Base-by-base conservation (phyloP, 208 protist genomes). In the Trypanosoma cruzi region DNA sequence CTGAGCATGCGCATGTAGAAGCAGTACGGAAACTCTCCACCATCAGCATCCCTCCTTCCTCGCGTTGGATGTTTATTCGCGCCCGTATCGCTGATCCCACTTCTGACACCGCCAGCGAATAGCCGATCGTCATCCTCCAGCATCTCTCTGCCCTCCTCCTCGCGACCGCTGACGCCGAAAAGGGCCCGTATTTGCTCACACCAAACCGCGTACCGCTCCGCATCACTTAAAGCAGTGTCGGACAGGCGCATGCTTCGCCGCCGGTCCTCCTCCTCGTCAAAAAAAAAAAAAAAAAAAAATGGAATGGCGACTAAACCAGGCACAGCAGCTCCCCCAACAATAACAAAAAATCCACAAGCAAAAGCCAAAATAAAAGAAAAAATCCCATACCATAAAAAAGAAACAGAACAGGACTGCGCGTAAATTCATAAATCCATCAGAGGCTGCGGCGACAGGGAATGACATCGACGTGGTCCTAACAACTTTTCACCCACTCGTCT, bases 1-100 rank as follows among this genome's bases (percentile, higher is more conserved):
- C 75, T 44, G 40, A 80, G 28, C 71, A 93, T 78, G 20, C 80
- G 77, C 24, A 71, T 63, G 57, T 93, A 90, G 40, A 93, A 93
- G 55, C 87, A 93, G 44, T 65, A 72, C 0, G 84, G 82, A 34
- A 81, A 91, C 11, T 68, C 5, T 20, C 54, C 24, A 10, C 55
- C 65, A 44, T 90, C 81, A 49, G 75, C 62, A 26, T n/a, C 44
- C 3, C 20, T 22, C 7, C 44, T 49, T 55, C 18, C 32, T 1
- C 10, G 18, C 29, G 20, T 16, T 11, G 1, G 20, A 2, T 8
- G 32, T 36, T 13, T 13, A 42, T n/a, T n/a, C n/a, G n/a, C n/a
- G n/a, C n/a, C n/a, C n/a, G n/a, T n/a, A n/a, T n/a, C n/a, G n/a
- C n/a, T n/a, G n/a, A n/a, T n/a, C n/a, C n/a, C n/a, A n/a, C n/a